These are phyloP conservation scores for Aschersonia sp. DNA, from an alignment of 2,329 filamentous ascomycete species.

Conservation along the genomic window DNA sequence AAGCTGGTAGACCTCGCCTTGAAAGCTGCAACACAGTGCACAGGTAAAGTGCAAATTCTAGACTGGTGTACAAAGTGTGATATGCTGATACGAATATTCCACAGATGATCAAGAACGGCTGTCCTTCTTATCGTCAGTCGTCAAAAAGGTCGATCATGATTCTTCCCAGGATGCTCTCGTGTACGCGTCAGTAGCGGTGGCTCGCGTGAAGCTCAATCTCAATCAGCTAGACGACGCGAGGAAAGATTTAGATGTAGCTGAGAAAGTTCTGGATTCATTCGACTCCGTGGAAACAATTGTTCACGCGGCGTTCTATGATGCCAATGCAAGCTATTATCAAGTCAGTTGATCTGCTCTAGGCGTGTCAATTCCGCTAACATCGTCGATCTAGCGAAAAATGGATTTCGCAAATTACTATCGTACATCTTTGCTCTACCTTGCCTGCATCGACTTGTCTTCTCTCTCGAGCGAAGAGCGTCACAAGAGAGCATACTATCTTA, in stretches of 20 bases:
- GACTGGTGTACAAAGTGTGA: too few species aligned
- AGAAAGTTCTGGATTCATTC: slow-evolving; percentile 78
- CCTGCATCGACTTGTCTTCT: slow-evolving; percentile 74
- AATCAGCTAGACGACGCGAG: slow-evolving; percentile 69
- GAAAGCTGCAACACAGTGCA: slow-evolving; percentile 73
- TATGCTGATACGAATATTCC: background rate
- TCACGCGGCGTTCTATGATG: slow-evolving; percentile 90
- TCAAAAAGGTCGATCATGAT: slow-evolving; percentile 79
- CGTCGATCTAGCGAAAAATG: slow-evolving; percentile 42
- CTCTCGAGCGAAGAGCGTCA: slow-evolving; percentile 63
- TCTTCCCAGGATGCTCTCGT: slow-evolving; percentile 92
- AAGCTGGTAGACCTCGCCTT: slow-evolving; percentile 88
- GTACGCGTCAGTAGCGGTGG: slow-evolving; percentile 82
- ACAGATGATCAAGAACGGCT: slow-evolving; percentile 78
- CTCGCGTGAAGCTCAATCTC: slow-evolving; percentile 71
- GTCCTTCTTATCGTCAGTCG: slow-evolving; percentile 68
- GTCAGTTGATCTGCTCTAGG: slow-evolving; percentile 16
- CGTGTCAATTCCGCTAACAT: background rate
- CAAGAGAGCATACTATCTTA: slow-evolving; percentile 79
- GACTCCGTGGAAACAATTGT: slow-evolving; percentile 93
- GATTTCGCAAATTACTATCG: slow-evolving; percentile 96
- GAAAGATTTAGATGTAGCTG: slow-evolving; percentile 73
- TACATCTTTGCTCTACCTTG: slow-evolving; percentile 93
- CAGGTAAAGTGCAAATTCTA: slow-evolving; percentile 32
- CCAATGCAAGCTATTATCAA: slow-evolving; percentile 91